A percentile compares a stretch with the other conserved stretches of the same genome.
These are phyloP conservation scores for Ephemerocybe angulata DNA, from an alignment of 768 basidiomycete species.

Conservation along the genomic window DNA sequence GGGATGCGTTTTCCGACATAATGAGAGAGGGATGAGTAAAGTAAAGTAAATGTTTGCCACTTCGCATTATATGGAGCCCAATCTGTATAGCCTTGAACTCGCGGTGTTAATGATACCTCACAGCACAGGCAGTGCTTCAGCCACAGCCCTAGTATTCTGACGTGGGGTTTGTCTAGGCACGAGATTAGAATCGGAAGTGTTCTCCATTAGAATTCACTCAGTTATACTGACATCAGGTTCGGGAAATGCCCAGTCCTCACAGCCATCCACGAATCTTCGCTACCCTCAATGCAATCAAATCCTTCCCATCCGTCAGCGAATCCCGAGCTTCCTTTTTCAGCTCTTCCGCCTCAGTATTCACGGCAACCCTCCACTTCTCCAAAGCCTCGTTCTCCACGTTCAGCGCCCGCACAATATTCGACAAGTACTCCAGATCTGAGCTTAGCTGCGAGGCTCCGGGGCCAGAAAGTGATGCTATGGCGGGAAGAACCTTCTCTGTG, in stretches of 20 bases:
- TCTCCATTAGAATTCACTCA: too few species aligned
- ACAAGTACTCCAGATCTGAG: constrained; percentile 85
- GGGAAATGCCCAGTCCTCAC: too few species aligned
- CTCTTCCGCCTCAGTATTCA: constrained; percentile 57
- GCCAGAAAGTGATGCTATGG: constrained; percentile 56
- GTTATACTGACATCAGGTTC: too few species aligned
- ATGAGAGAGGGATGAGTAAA: not conserved
- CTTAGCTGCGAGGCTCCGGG: constrained; percentile 79
- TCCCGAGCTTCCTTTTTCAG: constrained; percentile 28
- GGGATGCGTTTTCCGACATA: not conserved
- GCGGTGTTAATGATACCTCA: not conserved
- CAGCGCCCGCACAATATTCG: constrained; percentile 85
- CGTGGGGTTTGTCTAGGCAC: too few species aligned
- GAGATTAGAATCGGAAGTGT: too few species aligned
- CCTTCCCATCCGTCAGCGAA: constrained; percentile 6
- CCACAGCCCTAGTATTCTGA: not conserved
- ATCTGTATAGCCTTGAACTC: too few species aligned
- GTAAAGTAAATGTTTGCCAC: too few species aligned
- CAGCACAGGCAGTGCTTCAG: not conserved
- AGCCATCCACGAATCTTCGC: constrained; percentile 37
- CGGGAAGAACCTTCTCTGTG: constrained; percentile 65
- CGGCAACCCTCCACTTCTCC: constrained; percentile 72
- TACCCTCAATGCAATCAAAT: constrained; percentile 17
- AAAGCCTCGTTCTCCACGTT: constrained; percentile 84
- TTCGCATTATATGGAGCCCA: too few species aligned